These are phyloP conservation scores for Penicillium crystallinum DNA, from an alignment of 495 filamentous ascomycete species.

Conservation along the genomic window DNA sequence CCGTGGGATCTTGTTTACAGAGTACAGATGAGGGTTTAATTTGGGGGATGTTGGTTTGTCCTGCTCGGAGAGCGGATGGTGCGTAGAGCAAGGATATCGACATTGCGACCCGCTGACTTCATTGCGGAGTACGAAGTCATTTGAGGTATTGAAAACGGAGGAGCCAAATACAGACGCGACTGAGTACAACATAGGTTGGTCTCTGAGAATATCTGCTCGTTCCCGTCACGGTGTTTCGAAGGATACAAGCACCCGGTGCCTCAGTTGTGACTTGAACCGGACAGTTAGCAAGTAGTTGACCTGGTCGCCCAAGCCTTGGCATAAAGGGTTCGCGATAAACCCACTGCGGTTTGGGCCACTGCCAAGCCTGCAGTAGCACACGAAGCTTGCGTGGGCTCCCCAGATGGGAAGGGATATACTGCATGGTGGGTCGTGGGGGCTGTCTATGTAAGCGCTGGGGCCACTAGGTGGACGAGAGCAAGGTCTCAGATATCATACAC, in stretches of 20 bases:
- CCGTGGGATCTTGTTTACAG: not conserved
- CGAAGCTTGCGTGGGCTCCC: conserved; percentile 1
- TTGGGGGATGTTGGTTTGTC: not conserved
- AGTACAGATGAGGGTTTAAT: not conserved
- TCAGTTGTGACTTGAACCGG: not conserved
- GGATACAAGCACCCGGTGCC: not conserved
- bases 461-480: not conserved
- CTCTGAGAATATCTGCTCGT: too few relatives aligned
- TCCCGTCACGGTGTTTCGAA: not conserved
- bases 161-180: not conserved
- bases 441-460: not conserved
- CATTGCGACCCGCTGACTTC: not conserved
- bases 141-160: not conserved
- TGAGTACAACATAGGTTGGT: too few relatives aligned
- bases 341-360: not conserved
- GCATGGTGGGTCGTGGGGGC: not conserved
- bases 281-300: not conserved
- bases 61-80: not conserved
- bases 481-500: not conserved
- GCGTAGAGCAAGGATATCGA: not conserved
- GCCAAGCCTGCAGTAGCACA: conserved; percentile 1
- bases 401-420: not conserved
- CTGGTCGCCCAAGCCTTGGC: not conserved
- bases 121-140: not conserved
- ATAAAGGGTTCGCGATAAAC: not conserved